Percentiles rank a stretch among this genome's conserved stretches.
These are phyloP conservation scores for Leishmania arabica DNA, from an alignment of 208 protist genomes.

Conservation along the genomic window DNA sequence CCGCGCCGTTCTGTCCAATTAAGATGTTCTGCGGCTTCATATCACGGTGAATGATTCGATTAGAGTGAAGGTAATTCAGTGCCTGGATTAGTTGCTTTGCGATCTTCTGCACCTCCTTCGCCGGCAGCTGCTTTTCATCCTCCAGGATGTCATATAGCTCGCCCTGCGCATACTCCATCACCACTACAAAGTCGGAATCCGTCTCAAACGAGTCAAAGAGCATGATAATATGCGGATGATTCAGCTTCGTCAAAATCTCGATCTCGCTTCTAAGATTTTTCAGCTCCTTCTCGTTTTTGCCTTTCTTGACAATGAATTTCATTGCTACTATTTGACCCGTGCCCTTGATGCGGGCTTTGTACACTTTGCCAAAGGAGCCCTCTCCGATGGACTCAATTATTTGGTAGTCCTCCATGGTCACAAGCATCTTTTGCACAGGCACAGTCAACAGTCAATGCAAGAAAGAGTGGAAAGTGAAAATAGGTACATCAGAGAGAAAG, in stretches of 20 bases:
- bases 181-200: constrained; percentile 92
- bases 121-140: constrained; percentile 93
- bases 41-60: constrained; percentile 97
- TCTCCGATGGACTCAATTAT: constrained; percentile 96
- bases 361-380: constrained; percentile 99
- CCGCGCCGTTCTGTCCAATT: constrained; percentile 90
- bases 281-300: constrained; percentile 95
- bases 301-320: constrained; percentile 97
- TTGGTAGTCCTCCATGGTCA: constrained; percentile 91
- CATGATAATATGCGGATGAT: constrained; percentile 97
- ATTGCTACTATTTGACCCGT: constrained; percentile 97
- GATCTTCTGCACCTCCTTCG: constrained; percentile 92
- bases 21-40: constrained; percentile 98
- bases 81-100: constrained; percentile 96
- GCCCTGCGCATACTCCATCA: constrained; percentile 93
- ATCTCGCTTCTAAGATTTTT: constrained; percentile 94
- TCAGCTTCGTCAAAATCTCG: constrained; percentile 94
- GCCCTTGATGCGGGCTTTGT: constrained; percentile 93
- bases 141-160: constrained; percentile 97
- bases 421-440: constrained; percentile 1
- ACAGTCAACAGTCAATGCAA: constrained; percentile 10
- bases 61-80: constrained; percentile 97
- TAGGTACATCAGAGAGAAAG: constrained; percentile 6
- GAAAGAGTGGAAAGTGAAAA: background rate
- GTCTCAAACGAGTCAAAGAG: constrained; percentile 98